Conservation (phyloP, 805 yeast genomes). For the Allodekkera sacchari region DNA sequence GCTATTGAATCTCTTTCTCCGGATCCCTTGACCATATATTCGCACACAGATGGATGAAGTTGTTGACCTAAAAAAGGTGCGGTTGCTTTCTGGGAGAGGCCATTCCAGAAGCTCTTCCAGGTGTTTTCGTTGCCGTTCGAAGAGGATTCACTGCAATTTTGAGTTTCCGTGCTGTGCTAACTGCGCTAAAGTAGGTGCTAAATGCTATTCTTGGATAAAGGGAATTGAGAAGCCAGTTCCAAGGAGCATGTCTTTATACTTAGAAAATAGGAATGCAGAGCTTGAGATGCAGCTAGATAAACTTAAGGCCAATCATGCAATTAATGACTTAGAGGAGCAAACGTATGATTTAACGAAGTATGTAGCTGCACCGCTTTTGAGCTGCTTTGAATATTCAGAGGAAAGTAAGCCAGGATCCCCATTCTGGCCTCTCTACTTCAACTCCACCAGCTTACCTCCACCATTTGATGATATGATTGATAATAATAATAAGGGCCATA, state of each 20-base stretch:
- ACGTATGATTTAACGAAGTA: constrained; percentile 5
- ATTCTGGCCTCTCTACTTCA: constrained; percentile 6
- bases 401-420: neutral
- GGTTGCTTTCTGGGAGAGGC: too few relatives aligned
- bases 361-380: constrained; percentile 5
- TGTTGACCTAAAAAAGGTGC: too few relatives aligned
- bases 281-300: constrained; percentile 6
- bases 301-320: constrained; percentile 3
- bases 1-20: too few relatives aligned
- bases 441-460: constrained; percentile 8
- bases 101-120: constrained; percentile 6
- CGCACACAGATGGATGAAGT: too few relatives aligned
- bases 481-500: constrained; percentile 1
- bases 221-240: constrained; percentile 7
- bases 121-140: constrained; percentile 8
- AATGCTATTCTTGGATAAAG: constrained; percentile 8
- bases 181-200: constrained; percentile 2
- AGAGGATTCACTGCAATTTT: constrained; percentile 6
- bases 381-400: constrained; percentile 5
- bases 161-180: constrained; percentile 7
- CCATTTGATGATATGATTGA: constrained; percentile 7
- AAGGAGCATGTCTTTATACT: constrained; percentile 3
- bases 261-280: constrained; percentile 6
- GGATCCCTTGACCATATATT: too few relatives aligned
- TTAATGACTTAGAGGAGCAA: constrained; percentile 6